Evolutionary conservation across 2,329 filamentous ascomycete species (phyloP), one percentile per base, ranked within the genome.

Genomic region (Aspergillus awamori): DNA sequence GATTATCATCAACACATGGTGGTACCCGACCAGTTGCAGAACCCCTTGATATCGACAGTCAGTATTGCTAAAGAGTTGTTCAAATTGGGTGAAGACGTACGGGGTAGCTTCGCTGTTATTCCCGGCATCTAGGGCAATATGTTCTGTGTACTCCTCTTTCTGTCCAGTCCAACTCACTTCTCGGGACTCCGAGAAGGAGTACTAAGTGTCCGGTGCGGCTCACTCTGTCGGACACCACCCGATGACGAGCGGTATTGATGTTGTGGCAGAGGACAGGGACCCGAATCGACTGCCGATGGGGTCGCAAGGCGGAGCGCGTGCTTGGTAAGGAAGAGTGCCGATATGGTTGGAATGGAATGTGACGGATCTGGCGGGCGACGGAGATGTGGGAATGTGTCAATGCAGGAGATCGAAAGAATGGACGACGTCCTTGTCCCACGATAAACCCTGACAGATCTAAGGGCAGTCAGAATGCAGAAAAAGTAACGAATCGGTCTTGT

Each of bases 1-100:
- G 68, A 99, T 82, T 70, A 99, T 92, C 95, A 99, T 99, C 77
- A 99, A 86, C 67, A 98, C 90, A 87, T 99, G 87, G 74, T 89
- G 87, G 87, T 87, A 89, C 64, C 86, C 86, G 66, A 89, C 79
- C 74, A 86, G 82, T 62, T 86, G 84, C 76, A 88, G 79, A 70
- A 87, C 79, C 70, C 84, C 83, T 85, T 53, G 7, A 56, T 28
- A 49, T 13, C 6, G 38, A 30, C 48, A 13, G 53, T 67, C 53
- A 67, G 62, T 41, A 52, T 20, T 36, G 3, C 5, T 7, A 20
- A 43, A 20, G 26, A 22, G 11, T 4, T 8, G 8, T 36, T 39
- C 55, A 8, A 10, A 8, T 36, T 10, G 2, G 22, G 72, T 63
- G 67, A 45, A 41, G 73, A 67, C 74, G 76, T 76, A 49, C 41